phyloP scores from a whole-genome alignment of 75 land plant genomes.

The Azolla pinnata region DNA sequence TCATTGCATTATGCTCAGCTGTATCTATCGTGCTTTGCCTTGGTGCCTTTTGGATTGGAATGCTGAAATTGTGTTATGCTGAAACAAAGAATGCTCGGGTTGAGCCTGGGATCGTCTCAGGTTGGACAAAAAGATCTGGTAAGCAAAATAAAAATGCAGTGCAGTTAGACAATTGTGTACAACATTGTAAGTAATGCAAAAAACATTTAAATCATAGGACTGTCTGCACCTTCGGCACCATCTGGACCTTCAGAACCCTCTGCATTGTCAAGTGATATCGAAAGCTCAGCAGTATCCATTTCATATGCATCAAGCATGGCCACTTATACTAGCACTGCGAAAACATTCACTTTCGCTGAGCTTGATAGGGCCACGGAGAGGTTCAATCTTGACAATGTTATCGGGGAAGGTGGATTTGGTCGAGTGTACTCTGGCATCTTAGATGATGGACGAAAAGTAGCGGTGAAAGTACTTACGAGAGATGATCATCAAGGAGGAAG shows the following conservation, averaged over 20 bases:
- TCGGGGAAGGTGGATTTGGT: constrained; percentile 97
- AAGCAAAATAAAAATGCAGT: no score
- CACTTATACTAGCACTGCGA: constrained; percentile 50
- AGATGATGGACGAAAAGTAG: constrained; percentile 71
- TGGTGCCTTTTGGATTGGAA: constrained; percentile 36
- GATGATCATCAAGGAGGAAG: constrained; percentile 71
- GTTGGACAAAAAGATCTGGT: no score
- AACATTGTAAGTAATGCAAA: no score
- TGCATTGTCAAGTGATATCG: constrained; percentile 37
- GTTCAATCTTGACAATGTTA: constrained; percentile 47
- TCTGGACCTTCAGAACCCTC: no score
- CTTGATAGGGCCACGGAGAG: constrained; percentile 72
- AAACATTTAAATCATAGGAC: no score
- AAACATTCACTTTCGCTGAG: constrained; percentile 63
- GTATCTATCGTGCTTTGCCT: constrained; percentile 32
- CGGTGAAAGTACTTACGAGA: constrained; percentile 71
- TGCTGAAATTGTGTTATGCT: constrained; percentile 9
- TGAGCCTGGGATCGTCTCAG: no score
- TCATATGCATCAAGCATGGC: constrained; percentile 58
- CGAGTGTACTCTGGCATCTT: constrained; percentile 69
- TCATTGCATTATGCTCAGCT: constrained; percentile 54
- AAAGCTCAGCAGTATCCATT: constrained; percentile 45
- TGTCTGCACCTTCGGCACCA: no score
- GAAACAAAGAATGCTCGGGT: neutral
- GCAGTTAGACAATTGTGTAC: no score